Base-by-base conservation (phyloP, 2,329 filamentous ascomycete genomes). In the Harringtonia aguacate region DNA sequence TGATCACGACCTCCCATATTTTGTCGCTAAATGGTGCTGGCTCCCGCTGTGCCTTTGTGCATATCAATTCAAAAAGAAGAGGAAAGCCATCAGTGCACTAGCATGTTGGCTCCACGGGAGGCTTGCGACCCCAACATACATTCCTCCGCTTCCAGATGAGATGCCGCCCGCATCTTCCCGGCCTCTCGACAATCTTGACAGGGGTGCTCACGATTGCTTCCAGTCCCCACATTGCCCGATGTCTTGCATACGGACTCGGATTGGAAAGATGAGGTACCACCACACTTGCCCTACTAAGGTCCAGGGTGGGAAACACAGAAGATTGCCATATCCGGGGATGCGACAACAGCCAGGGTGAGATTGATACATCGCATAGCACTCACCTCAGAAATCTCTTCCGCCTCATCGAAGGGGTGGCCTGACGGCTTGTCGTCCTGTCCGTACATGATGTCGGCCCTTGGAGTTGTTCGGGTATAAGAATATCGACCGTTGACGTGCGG, bases 371-470 rank as follows among this genome's bases (percentile, higher is more conserved):
- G 10, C 4, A 17, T 41, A 31, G 31, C 15, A 45, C 44, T 18
- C 28, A 45, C 44, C 44, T 45, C 44, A 12, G 28, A 13, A n/a
- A 21, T 34, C 13, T 35, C 33, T 7, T 41, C 28, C 17, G 12
- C 44, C 22, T 17, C 18, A 12, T 15, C 35, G 31, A 33, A 35
- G 27, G 33, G 34, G 12, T 28, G 21, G 8, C 36, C 15, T 8
- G 21, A 18, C 20, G 29, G 9, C 2, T 38, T 8, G 39, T 41
- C 8, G 29, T 39, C 44, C n/a, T 30, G 44, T 14, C 8, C 14
- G 29, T 45, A 39, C 44, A 45, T 45, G 36, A 13, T 30, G 34
- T 20, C n/a, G 27, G 17, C 14, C 33, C 5, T 21, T 17, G 12
- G 13, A 29, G 15, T 21, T 17, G 21, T n/a, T 15, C 31, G n/a